Evolutionary conservation across 1,139 yeast genomes (phyloP), one percentile per base, ranked within the genome.

Genomic region (Ogataea hybrid): DNA sequence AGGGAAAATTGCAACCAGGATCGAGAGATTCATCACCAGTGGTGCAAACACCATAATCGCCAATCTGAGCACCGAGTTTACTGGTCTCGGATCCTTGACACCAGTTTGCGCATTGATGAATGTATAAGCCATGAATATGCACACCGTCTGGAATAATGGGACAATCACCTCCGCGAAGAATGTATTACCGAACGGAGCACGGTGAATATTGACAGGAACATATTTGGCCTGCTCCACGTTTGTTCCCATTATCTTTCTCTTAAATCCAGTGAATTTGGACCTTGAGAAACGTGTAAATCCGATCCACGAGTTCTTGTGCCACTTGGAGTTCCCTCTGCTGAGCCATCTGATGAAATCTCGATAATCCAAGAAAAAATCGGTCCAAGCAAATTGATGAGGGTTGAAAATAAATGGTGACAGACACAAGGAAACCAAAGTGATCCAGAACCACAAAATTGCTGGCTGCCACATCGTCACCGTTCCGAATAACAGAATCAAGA

Each of bases 381-480:
- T 63, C 62, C 79, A 72, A 1, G 81, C 71, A 60, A 86, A 88
- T 57, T 88, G 95, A 58, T 88, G 95, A 0, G 96, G 96, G 54
- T 88, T 88, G 67, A 84, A 88, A 5, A 88, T 60, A 47, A 84
- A 80, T 2, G 96, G 96, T 0, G 95, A 84, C 35, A 85, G 64
- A 46, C 89, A 77, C 58, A 88, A 64, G 0, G 95, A 81, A 6
- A 80, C 62, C 10, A 84, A 73, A 0, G 94, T 84, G 7, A 85
- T 70, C 83, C 90, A 85, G 62, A 88, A 87, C 95, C 96, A 88
- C 25, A 86, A 58, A 18, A 87, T 64, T 0, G 95, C 76, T 0
- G 81, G 76, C 48, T 81, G 85, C 94, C 95, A 85, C 67, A 84
- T 77, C 0, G 88, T 70, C 2, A 77, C 56, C 1, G 84, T 73